Evolutionary conservation across 805 yeast genomes (phyloP).

Genomic region (Suhomyces faveliae): DNA sequence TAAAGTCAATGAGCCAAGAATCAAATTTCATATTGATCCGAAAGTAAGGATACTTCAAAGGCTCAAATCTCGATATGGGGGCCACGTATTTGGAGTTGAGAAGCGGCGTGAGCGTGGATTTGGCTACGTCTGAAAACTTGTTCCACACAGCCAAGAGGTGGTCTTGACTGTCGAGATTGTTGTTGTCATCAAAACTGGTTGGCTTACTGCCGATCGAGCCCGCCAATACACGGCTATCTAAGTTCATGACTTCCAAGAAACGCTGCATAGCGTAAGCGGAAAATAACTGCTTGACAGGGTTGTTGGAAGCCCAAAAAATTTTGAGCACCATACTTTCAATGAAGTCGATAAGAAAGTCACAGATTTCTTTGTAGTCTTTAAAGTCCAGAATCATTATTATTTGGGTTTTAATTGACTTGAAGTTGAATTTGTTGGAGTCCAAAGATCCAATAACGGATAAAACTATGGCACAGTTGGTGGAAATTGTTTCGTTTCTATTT

Average conservation of each 20-base stretch:
- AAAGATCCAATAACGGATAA: slow-evolving; percentile 75
- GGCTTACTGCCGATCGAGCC: not conserved
- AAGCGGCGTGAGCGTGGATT: slow-evolving; percentile 73
- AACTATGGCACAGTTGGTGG: slow-evolving; percentile 63
- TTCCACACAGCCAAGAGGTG: slow-evolving; percentile 48
- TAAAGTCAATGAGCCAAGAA: slow-evolving; percentile 70
- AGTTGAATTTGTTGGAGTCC: slow-evolving; percentile 58
- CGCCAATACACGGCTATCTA: slow-evolving; percentile 18
- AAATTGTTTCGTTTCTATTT: slow-evolving; percentile 44
- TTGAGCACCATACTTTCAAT: slow-evolving; percentile 72
- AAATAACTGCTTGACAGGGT: slow-evolving; percentile 79
- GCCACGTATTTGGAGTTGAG: slow-evolving; percentile 69
- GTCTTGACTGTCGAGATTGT: slow-evolving; percentile 19
- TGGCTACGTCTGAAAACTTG: slow-evolving; percentile 61
- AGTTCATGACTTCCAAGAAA: slow-evolving; percentile 61
- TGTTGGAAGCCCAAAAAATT: slow-evolving; percentile 85
- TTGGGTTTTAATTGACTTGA: slow-evolving; percentile 41
- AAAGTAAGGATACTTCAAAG: slow-evolving; percentile 63
- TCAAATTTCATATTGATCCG: slow-evolving; percentile 53
- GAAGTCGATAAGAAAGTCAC: slow-evolving; percentile 60
- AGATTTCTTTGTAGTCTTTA: slow-evolving; percentile 58
- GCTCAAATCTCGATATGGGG: slow-evolving; percentile 49
- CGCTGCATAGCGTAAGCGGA: slow-evolving; percentile 90
- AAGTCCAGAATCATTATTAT: slow-evolving; percentile 61
- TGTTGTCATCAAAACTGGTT: slow-evolving; percentile 13